phyloP scores from a whole-genome alignment of 768 basidiomycete genomes.

The Rhizopogon vesiculosus region DNA sequence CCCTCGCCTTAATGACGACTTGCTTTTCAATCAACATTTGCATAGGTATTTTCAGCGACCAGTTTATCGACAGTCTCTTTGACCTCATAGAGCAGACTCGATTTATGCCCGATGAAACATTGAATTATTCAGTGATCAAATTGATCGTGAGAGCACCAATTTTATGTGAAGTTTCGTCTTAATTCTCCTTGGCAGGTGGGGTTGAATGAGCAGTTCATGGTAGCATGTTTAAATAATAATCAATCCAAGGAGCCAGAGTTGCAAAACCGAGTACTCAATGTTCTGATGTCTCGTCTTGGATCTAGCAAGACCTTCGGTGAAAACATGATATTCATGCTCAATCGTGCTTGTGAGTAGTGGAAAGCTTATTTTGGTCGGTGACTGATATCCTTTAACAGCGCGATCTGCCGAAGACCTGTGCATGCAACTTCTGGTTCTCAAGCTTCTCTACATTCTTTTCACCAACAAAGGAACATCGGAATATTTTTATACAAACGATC shows the following conservation, averaged over 20 bases:
- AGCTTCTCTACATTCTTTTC: constrained; percentile 91
- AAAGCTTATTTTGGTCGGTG: not conserved
- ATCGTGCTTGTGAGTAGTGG: constrained; percentile 73
- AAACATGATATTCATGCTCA: constrained; percentile 99
- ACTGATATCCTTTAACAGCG: constrained; percentile 41
- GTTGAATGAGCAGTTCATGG: constrained; percentile 99
- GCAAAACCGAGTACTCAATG: constrained; percentile 76
- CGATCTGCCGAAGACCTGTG: constrained; percentile 87
- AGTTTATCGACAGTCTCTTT: constrained; percentile 86
- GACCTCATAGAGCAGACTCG: constrained; percentile 92
- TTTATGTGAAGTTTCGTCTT: not conserved
- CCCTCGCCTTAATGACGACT: not conserved
- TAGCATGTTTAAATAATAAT: constrained; percentile 52
- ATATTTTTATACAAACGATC: constrained; percentile 97
- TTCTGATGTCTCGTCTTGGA: constrained; percentile 79
- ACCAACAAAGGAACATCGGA: constrained; percentile 90
- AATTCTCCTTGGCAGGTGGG: constrained; percentile 55
- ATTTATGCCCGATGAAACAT: constrained; percentile 81
- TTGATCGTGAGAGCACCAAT: constrained; percentile 60
- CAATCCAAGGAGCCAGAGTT: constrained; percentile 31
- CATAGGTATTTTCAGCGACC: constrained; percentile 73
- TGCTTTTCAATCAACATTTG: constrained; percentile 6
- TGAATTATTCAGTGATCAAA: constrained; percentile 96
- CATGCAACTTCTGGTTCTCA: constrained; percentile 91
- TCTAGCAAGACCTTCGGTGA: constrained; percentile 95